phyloP scores from a whole-genome alignment of 2,329 filamentous ascomycete genomes.

The Coleophoma eucalyptorum region DNA sequence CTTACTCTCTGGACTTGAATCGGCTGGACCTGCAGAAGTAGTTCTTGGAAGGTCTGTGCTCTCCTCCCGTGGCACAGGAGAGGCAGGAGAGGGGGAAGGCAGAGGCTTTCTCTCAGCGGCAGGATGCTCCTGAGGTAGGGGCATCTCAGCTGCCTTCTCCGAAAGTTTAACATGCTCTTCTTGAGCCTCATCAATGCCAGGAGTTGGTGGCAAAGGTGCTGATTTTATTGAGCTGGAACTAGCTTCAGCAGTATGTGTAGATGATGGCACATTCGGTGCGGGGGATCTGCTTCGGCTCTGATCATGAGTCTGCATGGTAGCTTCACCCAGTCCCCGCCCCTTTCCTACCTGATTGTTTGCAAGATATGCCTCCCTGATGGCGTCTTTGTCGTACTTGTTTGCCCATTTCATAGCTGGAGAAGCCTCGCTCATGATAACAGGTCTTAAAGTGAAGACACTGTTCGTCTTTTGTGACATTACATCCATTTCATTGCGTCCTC shows the following conservation, averaged over 20 bases:
- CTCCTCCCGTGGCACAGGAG: constrained; percentile 9
- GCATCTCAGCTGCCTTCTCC: constrained; percentile 29
- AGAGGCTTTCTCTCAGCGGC: constrained; percentile 14
- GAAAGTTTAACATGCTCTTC: constrained; percentile 18
- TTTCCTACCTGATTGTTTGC: constrained; percentile 64
- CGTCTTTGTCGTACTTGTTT: constrained; percentile 87
- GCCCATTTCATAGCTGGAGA: constrained; percentile 97
- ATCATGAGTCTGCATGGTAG: constrained; percentile 40
- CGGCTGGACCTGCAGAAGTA: constrained; percentile 15
- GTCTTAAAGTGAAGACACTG: constrained; percentile 85
- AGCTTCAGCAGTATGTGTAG: constrained; percentile 15
- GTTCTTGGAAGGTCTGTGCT: constrained; percentile 14
- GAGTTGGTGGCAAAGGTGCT: constrained; percentile 17
- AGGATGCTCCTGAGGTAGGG: constrained; percentile 17
- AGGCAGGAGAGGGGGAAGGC: constrained; percentile 1
- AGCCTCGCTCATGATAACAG: constrained; percentile 78
- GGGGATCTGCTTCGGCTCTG: constrained; percentile 9
- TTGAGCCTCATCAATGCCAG: constrained; percentile 14
- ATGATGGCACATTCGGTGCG: constrained; percentile 17
- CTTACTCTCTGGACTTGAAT: constrained; percentile 41
- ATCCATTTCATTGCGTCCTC: constrained; percentile 53
- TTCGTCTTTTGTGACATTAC: constrained; percentile 70
- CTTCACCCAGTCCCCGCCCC: constrained; percentile 49
- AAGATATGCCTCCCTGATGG: constrained; percentile 82
- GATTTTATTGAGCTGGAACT: constrained; percentile 19